phyloP scores from a whole-genome alignment of 805 yeast genomes.

The Hanseniaspora vineae region DNA sequence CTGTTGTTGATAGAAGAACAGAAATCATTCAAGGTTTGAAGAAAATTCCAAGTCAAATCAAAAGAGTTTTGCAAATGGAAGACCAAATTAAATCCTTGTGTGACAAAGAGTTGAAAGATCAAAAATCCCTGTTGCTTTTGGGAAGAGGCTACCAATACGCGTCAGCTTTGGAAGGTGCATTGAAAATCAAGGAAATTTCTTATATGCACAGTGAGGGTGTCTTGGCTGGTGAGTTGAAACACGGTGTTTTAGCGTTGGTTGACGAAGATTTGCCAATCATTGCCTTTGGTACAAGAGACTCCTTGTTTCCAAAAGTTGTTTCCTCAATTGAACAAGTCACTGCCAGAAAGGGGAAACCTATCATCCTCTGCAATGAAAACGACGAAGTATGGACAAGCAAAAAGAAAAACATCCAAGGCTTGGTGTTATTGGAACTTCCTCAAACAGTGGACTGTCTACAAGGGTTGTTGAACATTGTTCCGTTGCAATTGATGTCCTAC shows the following conservation, averaged over 20 bases:
- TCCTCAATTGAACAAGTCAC: constrained; percentile 93
- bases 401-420: constrained; percentile 26
- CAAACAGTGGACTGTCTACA: constrained; percentile 94
- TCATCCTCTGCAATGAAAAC: constrained; percentile 80
- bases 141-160: constrained; percentile 98
- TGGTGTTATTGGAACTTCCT: constrained; percentile 80
- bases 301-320: constrained; percentile 90
- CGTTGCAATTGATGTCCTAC: constrained; percentile 90
- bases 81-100: constrained; percentile 65
- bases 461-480: constrained; percentile 88
- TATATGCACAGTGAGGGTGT: constrained; percentile 99
- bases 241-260: constrained; percentile 93
- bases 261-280: constrained; percentile 90
- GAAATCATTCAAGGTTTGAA: constrained; percentile 81
- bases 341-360: constrained; percentile 96
- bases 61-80: constrained; percentile 60
- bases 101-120: constrained; percentile 55
- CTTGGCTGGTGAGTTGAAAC: constrained; percentile 96
- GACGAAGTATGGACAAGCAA: constrained; percentile 44
- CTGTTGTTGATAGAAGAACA: constrained; percentile 59
- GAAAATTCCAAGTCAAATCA: constrained; percentile 75
- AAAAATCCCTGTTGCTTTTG: constrained; percentile 75
- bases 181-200: constrained; percentile 94
- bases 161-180: constrained; percentile 95
- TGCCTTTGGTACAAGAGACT: constrained; percentile 92